Conservation (phyloP, 2,329 filamentous ascomycete species). For the Aschersonia sp. region DNA sequence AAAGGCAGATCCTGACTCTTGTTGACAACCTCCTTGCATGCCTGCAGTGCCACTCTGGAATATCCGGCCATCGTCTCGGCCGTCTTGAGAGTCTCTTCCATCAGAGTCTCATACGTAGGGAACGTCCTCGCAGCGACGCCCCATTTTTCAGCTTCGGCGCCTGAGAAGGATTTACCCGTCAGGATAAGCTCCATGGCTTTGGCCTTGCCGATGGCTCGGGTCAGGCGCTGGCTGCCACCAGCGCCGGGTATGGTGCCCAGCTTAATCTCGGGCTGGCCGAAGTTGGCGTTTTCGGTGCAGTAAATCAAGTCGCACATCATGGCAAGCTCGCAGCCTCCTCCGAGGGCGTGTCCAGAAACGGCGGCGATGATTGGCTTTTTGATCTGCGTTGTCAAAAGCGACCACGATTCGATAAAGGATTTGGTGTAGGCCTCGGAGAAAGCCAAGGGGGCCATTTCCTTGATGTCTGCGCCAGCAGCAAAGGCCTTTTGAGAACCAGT, state of each 20-base stretch:
- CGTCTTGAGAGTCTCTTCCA: slow-evolving; percentile 67
- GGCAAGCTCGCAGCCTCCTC: slow-evolving; percentile 89
- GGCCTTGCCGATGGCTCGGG: slow-evolving; percentile 67
- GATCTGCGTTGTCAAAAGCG: slow-evolving; percentile 63
- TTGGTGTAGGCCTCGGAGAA: slow-evolving; percentile 77
- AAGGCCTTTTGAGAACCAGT: slow-evolving; percentile 86
- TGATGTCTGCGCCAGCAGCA: slow-evolving; percentile 93
- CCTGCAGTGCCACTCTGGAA: slow-evolving; percentile 75
- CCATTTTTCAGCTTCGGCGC: slow-evolving; percentile 76
- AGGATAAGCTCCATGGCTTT: slow-evolving; percentile 86
- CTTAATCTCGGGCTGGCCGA: slow-evolving; percentile 96
- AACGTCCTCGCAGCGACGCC: slow-evolving; percentile 78
- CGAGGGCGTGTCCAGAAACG: slow-evolving; percentile 86
- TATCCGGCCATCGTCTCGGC: slow-evolving; percentile 83
- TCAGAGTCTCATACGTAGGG: slow-evolving; percentile 63
- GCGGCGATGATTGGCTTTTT: slow-evolving; percentile 93
- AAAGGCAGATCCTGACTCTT: slow-evolving; percentile 90
- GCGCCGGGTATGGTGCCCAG: slow-evolving; percentile 85
- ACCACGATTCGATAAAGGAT: slow-evolving; percentile 95
- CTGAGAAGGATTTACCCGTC: slow-evolving; percentile 72
- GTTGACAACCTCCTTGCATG: slow-evolving; percentile 95
- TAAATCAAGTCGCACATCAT: slow-evolving; percentile 97
- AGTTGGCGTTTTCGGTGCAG: slow-evolving; percentile 72
- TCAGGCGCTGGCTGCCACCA: slow-evolving; percentile 80
- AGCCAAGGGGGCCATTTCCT: slow-evolving; percentile 90